These are phyloP conservation scores for Schoenoplectus tabernaemontani DNA, from an alignment of 202 grass and related monocot species.

Conservation along the genomic window DNA sequence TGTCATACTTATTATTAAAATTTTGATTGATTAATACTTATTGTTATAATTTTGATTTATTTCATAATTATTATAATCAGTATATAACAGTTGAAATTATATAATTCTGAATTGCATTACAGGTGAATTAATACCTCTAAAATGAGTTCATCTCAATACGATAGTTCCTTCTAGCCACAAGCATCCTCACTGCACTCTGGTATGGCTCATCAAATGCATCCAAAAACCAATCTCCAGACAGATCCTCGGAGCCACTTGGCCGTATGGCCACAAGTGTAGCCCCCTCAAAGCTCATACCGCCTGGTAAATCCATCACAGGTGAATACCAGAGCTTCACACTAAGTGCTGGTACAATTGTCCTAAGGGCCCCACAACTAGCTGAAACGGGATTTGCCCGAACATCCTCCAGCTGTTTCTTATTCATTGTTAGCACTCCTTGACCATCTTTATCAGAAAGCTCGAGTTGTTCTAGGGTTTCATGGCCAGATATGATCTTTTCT, in stretches of 20 bases:
- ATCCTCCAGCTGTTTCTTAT: constrained; percentile 50
- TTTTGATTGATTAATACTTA: no score
- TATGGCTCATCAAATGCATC: constrained; percentile 83
- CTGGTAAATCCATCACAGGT: constrained; percentile 47
- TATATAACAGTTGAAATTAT: background rate
- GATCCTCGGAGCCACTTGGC: constrained; percentile 29
- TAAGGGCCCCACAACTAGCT: constrained; percentile 39
- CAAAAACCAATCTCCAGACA: constrained; percentile 40
- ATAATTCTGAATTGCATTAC: background rate
- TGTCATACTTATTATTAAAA: no score
- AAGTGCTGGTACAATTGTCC: constrained; percentile 73
- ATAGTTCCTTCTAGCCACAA: constrained; percentile 63
- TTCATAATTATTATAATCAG: background rate
- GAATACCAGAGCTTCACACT: constrained; percentile 80
- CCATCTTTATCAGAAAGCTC: constrained; percentile 65
- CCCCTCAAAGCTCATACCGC: constrained; percentile 54
- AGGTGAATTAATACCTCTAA: constrained; percentile 19
- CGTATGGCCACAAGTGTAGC: constrained; percentile 77
- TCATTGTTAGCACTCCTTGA: constrained; percentile 81
- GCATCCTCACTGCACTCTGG: constrained; percentile 46
- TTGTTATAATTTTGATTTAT: no score
- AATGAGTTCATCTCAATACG: constrained; percentile 96
- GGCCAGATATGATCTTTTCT: constrained; percentile 61
- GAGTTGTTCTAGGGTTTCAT: constrained; percentile 52
- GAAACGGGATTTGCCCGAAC: constrained; percentile 46